These are phyloP conservation scores for Boletus semigastroideus DNA, from an alignment of 1,284 basidiomycete species.

Conservation along the genomic window DNA sequence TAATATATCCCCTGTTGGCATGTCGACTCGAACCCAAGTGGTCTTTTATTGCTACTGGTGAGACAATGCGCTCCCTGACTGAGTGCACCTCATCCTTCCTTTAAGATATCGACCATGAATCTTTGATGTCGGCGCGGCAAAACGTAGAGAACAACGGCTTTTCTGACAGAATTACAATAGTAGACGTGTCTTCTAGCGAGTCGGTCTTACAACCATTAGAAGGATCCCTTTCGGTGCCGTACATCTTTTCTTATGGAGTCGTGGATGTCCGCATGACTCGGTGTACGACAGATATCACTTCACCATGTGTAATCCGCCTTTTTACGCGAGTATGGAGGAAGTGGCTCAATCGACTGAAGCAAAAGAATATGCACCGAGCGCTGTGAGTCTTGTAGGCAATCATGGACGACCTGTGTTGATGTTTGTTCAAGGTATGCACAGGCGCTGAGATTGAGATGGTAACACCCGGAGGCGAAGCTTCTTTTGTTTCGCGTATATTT, in stretches of 20 bases:
- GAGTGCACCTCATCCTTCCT: neutral
- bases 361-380: constrained; percentile 65
- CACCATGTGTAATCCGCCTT: constrained; percentile 95
- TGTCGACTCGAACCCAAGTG: constrained; percentile 57
- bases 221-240: constrained; percentile 21
- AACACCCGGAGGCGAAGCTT: constrained; percentile 79
- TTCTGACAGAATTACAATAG: constrained; percentile 47
- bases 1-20: constrained; percentile 84
- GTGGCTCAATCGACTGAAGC: constrained; percentile 54
- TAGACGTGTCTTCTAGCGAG: constrained; percentile 38
- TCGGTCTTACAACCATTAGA: constrained; percentile 53
- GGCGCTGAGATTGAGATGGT: constrained; percentile 86
- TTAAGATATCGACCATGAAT: constrained; percentile 68
- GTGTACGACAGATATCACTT: constrained; percentile 52
- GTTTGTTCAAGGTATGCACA: constrained; percentile 63
- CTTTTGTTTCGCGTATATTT: constrained; percentile 80
- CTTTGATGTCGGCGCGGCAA: constrained; percentile 49
- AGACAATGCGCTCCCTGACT: neutral
- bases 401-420: constrained; percentile 4
- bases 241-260: neutral
- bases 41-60: constrained; percentile 73
- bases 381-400: constrained; percentile 41
- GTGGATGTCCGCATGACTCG: neutral
- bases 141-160: constrained; percentile 62
- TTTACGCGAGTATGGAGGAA: constrained; percentile 77